These are phyloP conservation scores for Jaltomata sinuosa DNA, from an alignment of 257 asterid species.

Conservation along the genomic window DNA sequence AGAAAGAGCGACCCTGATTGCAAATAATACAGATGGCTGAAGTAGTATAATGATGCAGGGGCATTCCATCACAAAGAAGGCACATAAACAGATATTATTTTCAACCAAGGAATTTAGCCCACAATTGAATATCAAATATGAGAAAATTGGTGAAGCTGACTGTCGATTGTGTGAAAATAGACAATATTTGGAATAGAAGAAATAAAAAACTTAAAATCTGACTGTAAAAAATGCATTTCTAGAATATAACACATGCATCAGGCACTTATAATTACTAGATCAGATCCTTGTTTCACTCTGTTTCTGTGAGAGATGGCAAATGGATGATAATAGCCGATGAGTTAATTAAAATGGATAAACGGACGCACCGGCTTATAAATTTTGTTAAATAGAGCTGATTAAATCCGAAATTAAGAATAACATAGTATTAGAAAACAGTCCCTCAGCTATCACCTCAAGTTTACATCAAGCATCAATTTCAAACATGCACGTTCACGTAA, in stretches of 20 bases:
- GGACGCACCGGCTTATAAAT: not conserved
- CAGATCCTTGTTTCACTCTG: not conserved
- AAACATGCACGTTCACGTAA: not conserved
- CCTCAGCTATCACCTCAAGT: not conserved
- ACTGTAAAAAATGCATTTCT: not conserved
- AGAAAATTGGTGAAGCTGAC: not conserved
- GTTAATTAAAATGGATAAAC: not conserved
- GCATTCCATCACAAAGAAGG: not conserved
- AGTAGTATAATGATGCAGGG: not conserved
- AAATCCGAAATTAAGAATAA: not conserved
- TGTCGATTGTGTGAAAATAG: not conserved
- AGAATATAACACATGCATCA: not conserved
- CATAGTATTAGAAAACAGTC: not conserved
- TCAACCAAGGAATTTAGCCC: not conserved
- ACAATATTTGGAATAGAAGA: not conserved
- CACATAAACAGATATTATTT: not conserved
- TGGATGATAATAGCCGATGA: not conserved
- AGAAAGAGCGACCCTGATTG: not conserved
- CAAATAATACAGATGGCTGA: not conserved
- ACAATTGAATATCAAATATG: not conserved
- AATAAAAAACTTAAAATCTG: not conserved
- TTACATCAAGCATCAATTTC: not conserved
- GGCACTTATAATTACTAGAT: not conserved
- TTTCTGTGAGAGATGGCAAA: not conserved
- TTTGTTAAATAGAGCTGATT: not conserved